These are phyloP conservation scores for Boletus rufocinnamomeus DNA, from an alignment of 768 basidiomycete species.

Conservation along the genomic window DNA sequence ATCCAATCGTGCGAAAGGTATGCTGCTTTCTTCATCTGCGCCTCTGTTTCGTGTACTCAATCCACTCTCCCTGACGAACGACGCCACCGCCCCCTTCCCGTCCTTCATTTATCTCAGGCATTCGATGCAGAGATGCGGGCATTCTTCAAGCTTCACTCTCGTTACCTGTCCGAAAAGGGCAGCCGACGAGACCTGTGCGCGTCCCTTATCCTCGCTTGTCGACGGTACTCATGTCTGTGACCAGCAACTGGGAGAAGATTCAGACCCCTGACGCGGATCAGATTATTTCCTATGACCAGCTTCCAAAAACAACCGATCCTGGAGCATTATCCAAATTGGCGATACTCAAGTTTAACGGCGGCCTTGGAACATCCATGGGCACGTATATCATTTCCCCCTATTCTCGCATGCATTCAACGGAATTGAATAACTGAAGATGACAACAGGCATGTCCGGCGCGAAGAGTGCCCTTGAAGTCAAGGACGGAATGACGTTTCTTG, in stretches of 20 bases:
- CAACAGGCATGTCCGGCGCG: conserved; percentile 74
- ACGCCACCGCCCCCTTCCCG: conserved; percentile 21
- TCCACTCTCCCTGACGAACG: background rate
- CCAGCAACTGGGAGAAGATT: conserved; percentile 87
- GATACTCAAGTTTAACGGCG: conserved; percentile 94
- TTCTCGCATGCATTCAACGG: background rate
- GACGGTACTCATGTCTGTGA: conserved; percentile 8
- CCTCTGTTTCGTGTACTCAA: conserved; percentile 40
- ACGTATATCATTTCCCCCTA: conserved; percentile 24
- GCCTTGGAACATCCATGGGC: conserved; percentile 91
- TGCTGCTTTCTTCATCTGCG: conserved; percentile 29
- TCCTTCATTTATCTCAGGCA: conserved; percentile 27
- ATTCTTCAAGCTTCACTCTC: conserved; percentile 95
- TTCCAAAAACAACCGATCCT: conserved; percentile 59
- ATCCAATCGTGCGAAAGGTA: conserved; percentile 61
- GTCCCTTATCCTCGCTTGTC: conserved; percentile 9
- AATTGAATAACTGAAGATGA: conserved; percentile 4
- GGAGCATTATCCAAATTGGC: conserved; percentile 88
- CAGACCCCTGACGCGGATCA: conserved; percentile 84
- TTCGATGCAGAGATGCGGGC: conserved; percentile 96
- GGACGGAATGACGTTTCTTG: conserved; percentile 97
- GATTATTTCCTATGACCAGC: conserved; percentile 78
- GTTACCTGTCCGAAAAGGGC: conserved; percentile 88
- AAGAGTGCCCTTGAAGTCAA: conserved; percentile 96
- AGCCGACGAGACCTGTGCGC: conserved; percentile 84